Base-by-base conservation (phyloP, 257 asterid genomes). In the Petunia secreta region DNA sequence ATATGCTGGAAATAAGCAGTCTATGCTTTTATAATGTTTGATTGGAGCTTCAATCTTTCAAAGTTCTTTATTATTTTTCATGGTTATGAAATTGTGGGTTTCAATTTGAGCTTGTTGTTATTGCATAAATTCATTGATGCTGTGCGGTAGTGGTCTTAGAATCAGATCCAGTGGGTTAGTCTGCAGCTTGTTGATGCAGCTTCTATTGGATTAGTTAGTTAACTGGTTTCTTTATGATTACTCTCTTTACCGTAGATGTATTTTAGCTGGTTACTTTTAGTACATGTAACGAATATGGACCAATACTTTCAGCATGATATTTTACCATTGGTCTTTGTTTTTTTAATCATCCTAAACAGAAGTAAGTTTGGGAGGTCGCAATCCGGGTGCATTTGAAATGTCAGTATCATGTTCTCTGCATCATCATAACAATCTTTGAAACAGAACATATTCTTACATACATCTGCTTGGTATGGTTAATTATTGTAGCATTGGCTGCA, bases 81-180 rank as follows among this genome's bases (percentile, higher is more conserved):
- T 71, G 77, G 1, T 25, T 48, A 36, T 71, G 60, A 71, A 71
- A 71, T 34, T 71, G 6, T 71, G 25, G 60, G 60, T 71, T 71
- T 71, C 44, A 11, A 41, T 71, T 10, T 2, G 77, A 5, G 60
- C 34, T 71, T 48, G 77, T 71, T 41, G 34, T 48, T 48, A 59
- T 38, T 64, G 3, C 41, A 38, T 64, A 64, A 64, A 64, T 64
- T 64, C 3, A 25, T 64, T 9, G n/a, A 14, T 55, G 25, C 25
- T 55, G 60, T 11, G 60, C 13, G 25, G 25, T 25, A 25, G 25
- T 25, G 25, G 25, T 25, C 25, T 25, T 25, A 25, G 25, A 25
- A 25, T 25, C 25, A 25, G 25, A 25, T 25, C 25, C 25, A 25
- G 25, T 25, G 25, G 60, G 25, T 55, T 55, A 3, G 6, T 71